Conservation (phyloP, 2,329 filamentous ascomycete species). For the Anisogramma anomala region DNA sequence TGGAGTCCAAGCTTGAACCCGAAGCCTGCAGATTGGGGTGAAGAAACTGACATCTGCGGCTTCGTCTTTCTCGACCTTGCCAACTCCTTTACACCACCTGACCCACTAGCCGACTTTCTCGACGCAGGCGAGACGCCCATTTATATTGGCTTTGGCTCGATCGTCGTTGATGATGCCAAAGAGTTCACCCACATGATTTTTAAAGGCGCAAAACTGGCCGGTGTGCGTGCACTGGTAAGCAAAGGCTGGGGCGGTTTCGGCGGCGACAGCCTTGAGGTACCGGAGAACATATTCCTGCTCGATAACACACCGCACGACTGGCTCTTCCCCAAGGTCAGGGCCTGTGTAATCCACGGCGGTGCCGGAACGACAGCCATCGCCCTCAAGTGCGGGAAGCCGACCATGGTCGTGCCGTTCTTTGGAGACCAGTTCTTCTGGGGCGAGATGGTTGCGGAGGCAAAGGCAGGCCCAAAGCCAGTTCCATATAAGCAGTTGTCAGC, state of each 20-base stretch:
- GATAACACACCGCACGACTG: slow-evolving; percentile 68
- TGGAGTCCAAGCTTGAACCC: slow-evolving; percentile 57
- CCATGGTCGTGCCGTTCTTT: slow-evolving; percentile 70
- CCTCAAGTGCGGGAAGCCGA: slow-evolving; percentile 58
- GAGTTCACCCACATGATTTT: slow-evolving; percentile 61
- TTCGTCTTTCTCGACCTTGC: slow-evolving; percentile 68
- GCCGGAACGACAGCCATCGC: slow-evolving; percentile 67
- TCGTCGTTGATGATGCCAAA: slow-evolving; percentile 62
- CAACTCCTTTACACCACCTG: slow-evolving; percentile 46
- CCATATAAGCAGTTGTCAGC: slow-evolving; percentile 56
- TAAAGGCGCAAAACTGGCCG: slow-evolving; percentile 51
- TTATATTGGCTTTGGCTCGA: slow-evolving; percentile 67
- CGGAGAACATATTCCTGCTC: slow-evolving; percentile 58
- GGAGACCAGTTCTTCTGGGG: slow-evolving; percentile 75
- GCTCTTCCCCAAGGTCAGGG: slow-evolving; percentile 56
- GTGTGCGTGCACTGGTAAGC: slow-evolving; percentile 59
- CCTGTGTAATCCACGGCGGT: slow-evolving; percentile 65
- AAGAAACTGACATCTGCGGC: slow-evolving; percentile 61
- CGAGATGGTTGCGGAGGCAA: slow-evolving; percentile 50
- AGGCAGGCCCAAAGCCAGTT: slow-evolving; percentile 54
- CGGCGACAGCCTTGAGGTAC: slow-evolving; percentile 34
- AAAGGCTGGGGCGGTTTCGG: slow-evolving; percentile 69
- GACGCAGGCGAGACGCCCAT: slow-evolving; percentile 45
- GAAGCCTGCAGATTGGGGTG: slow-evolving; percentile 57
- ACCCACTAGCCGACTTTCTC: slow-evolving; percentile 44